Base-by-base conservation (phyloP, 306 rosid genomes). In the Cercis canadensis region DNA sequence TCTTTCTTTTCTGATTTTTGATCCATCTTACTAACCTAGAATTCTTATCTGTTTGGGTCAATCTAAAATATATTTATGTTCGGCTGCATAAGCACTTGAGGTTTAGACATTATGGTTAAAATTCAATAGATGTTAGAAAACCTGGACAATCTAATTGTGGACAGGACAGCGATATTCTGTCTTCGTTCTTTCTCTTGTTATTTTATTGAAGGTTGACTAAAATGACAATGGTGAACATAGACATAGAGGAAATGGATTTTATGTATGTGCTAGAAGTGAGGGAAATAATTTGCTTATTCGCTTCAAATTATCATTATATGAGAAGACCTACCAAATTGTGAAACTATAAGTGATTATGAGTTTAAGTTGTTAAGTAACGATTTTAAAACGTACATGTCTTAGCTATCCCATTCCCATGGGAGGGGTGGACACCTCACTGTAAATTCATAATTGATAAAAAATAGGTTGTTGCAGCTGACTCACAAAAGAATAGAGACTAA, bases 21-120 rank as follows among this genome's bases (percentile, higher is more conserved):
- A 65, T 65, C 56, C 31, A 46, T 13, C 71, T 8, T 49, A 49
- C 33, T 47, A 45, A 31, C 29, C 7, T 44, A 12, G 40, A 45
- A 16, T 62, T 2, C 6, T 24, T 19, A 17, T 6, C 68, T 44
- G 21, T 31, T 64, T 64, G 43, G 69, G 29, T 19, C 5, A 21
- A 12, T 44, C 12, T 4, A 6, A 19, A 12, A 21, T 13, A 21
- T 21, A 41, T 62, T 41, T 10, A 36, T 39, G 39, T 43, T 17
- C 3, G 51, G 52, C 24, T 43, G 14, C 55, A 63, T 32, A n/a
- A 45, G 55, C n/a, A 43, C 32, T 15, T 44, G 54, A n/a, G 29
- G 2, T 13, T 43, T 33, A 46, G 37, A 47, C 18, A 13, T 32
- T 33, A 13, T 62, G 53, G 54, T 44, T 34, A 15, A 14, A 62